These are phyloP conservation scores for Zoysia japonica DNA, from an alignment of 176 grass and related monocot genomes.

Conservation along the genomic window DNA sequence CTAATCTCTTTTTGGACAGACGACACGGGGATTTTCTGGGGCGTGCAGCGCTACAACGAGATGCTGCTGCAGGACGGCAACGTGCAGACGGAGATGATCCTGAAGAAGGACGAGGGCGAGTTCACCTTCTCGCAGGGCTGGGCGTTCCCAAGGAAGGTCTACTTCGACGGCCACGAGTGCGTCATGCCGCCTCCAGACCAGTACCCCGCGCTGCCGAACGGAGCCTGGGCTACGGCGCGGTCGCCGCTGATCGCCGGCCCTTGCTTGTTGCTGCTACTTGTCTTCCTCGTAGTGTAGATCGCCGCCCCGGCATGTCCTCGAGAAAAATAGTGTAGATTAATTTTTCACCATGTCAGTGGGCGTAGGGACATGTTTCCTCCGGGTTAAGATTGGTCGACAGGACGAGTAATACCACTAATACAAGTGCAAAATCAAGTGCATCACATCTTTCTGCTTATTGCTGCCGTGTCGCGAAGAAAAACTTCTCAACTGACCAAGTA, in stretches of 20 bases:
- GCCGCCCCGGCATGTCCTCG: neutral
- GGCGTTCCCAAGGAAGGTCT: slow-evolving; percentile 65
- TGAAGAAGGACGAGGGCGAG: slow-evolving; percentile 48
- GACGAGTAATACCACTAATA: no score
- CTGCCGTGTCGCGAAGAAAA: no score
- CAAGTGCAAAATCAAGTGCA: neutral
- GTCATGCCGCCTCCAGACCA: slow-evolving; percentile 66
- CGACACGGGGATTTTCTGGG: slow-evolving; percentile 74
- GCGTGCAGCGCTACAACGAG: slow-evolving; percentile 64
- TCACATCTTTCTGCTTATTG: no score
- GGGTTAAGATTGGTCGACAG: neutral
- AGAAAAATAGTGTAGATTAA: neutral
- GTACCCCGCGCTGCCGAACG: slow-evolving; percentile 65
- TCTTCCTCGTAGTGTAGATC: slow-evolving; percentile 14
- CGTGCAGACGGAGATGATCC: slow-evolving; percentile 68
- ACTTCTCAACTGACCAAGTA: no score
- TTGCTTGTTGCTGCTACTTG: slow-evolving; percentile 16
- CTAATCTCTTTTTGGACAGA: slow-evolving; percentile 22
- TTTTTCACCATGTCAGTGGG: neutral
- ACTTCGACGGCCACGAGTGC: slow-evolving; percentile 64
- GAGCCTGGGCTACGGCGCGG: neutral
- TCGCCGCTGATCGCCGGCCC: neutral
- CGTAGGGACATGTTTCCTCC: neutral
- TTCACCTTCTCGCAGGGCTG: slow-evolving; percentile 68
- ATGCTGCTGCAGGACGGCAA: slow-evolving; percentile 67